Evolutionary conservation across 495 filamentous ascomycete species (phyloP).

Genomic region (Clohesyomyces aquaticus): DNA sequence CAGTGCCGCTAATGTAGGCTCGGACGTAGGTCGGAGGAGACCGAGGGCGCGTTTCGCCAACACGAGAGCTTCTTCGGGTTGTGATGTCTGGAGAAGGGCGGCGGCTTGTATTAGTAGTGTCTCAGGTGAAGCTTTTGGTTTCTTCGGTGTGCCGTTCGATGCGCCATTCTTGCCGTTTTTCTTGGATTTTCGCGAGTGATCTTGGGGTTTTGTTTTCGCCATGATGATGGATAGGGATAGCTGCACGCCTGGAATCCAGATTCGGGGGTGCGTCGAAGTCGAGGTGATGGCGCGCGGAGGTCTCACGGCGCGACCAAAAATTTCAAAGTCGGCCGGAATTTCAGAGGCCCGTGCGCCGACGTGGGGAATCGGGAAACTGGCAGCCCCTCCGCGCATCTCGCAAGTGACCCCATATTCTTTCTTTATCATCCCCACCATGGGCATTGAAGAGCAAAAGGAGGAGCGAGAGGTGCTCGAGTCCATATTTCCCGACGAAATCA

Average conservation of each 20-base stretch:
- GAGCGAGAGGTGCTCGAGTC: slow-evolving; percentile 97
- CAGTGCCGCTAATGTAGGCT: slow-evolving; percentile 54
- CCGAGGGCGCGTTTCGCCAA: slow-evolving; percentile 65
- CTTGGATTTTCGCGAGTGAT: slow-evolving; percentile 34
- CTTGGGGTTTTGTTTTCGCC: slow-evolving; percentile 46
- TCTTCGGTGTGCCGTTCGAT: slow-evolving; percentile 31
- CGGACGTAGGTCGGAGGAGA: slow-evolving; percentile 50
- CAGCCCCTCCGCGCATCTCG: too few relatives aligned
- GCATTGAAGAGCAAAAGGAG: slow-evolving; percentile 89
- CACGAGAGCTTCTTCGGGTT: slow-evolving; percentile 68
- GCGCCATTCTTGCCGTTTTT: slow-evolving; percentile 28
- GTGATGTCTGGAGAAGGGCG: slow-evolving; percentile 69
- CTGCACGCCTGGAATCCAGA: not conserved
- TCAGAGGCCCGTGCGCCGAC: slow-evolving; percentile 15
- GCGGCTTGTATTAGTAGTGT: slow-evolving; percentile 69
- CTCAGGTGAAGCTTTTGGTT: slow-evolving; percentile 37
- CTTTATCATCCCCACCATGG: too few relatives aligned
- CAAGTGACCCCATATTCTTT: too few relatives aligned
- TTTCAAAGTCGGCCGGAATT: slow-evolving; percentile 1
- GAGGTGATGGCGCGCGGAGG: too few relatives aligned
- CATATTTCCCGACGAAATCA: slow-evolving; percentile 98
- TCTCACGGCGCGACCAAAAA: too few relatives aligned
- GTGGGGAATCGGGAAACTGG: slow-evolving; percentile 22
- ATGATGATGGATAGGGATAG: slow-evolving; percentile 20
- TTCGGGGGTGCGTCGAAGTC: not conserved